Conservation (phyloP, 192 early-diverging fungal genomes). For the Chytriomyces confervae region DNA sequence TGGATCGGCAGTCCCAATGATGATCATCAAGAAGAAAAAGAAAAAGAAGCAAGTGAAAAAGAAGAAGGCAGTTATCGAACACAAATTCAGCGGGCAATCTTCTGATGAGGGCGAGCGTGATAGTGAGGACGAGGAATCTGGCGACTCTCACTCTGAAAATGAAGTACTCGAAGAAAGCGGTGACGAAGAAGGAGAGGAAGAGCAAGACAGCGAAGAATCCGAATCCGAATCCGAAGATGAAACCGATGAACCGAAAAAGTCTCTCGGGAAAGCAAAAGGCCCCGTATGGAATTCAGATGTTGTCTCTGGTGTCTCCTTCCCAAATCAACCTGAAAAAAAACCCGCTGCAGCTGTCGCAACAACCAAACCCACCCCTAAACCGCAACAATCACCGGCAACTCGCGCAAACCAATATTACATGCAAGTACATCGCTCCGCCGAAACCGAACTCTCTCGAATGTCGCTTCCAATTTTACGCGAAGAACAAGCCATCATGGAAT, state of each 20-base stretch:
- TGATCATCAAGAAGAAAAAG: conserved; percentile 47
- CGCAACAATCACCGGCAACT: conserved; percentile 9
- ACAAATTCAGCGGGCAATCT: conserved; percentile 28
- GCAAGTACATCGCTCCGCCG: conserved; percentile 72
- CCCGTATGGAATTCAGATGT: conserved; percentile 48
- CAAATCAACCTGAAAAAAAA: conserved; percentile 21
- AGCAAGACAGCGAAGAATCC: conserved; percentile 16
- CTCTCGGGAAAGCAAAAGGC: conserved; percentile 12
- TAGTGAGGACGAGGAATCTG: background rate
- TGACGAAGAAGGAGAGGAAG: conserved; percentile 1
- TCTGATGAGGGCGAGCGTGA: conserved; percentile 11
- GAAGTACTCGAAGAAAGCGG: background rate
- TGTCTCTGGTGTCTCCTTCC: conserved; percentile 47
- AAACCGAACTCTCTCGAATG: conserved; percentile 76
- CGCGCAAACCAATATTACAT: conserved; percentile 53
- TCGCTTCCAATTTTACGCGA: conserved; percentile 90
- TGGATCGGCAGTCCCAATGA: conserved; percentile 17
- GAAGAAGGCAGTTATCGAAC: conserved; percentile 19
- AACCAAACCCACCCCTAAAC: conserved; percentile 3
- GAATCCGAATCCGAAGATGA: conserved; percentile 14
- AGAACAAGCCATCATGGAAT: conserved; percentile 99
- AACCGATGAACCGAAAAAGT: background rate
- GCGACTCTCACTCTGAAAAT: conserved; percentile 10
- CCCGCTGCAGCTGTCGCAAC: background rate
- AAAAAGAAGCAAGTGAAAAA: conserved; percentile 42